Base-by-base conservation (phyloP, 1,284 basidiomycete genomes). In the Tilletia setariae region DNA sequence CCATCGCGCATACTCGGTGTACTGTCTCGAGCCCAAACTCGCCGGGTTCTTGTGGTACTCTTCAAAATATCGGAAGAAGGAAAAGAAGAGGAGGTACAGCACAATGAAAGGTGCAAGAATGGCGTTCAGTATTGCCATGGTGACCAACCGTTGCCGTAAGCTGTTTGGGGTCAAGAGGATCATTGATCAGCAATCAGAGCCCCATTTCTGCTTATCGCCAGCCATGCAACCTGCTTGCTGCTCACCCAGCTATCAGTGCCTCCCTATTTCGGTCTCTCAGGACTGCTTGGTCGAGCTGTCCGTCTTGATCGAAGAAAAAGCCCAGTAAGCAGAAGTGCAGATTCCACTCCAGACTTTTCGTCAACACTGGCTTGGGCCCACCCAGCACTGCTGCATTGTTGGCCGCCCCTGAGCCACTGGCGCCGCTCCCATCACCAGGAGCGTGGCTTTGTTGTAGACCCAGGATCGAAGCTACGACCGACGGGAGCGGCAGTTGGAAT, bases 41-140 rank as follows among this genome's bases (percentile, higher is more conserved):
- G 94, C 95, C 0, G 95, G 95, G 79, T 98, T 93, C 84, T 97
- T 94, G 87, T 94, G 95, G 80, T 97, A 98, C 86, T 98, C 66
- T 66, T 98, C 95, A 76, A 98, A 98, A 83, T 99, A 98, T 16
- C 94, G 91, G 86, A 99, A 98, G 87, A 99, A 99, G 0, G 94
- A 98, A 83, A 96, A 98, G 88, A 97, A 90, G 56, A 97, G 84
- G 56, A 97, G 87, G 83, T 98, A 98, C n/a, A 94, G 85, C 43
- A 98, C 91, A 77, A 99, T 98, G 84, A 98, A 95, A 0, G 96
- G 96, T 1, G 92, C 93, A 78, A 98, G 94, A 16, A 95, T 88
- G 1, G 91, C 92, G 77, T 99, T 99, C 69, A 98, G 83, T 64
- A 95, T 88, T 19, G 93, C 95, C 91, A 98, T 95, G 83, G 98